phyloP scores from a whole-genome alignment of 169 alveolate species.

The Plasmodium adleri region DNA sequence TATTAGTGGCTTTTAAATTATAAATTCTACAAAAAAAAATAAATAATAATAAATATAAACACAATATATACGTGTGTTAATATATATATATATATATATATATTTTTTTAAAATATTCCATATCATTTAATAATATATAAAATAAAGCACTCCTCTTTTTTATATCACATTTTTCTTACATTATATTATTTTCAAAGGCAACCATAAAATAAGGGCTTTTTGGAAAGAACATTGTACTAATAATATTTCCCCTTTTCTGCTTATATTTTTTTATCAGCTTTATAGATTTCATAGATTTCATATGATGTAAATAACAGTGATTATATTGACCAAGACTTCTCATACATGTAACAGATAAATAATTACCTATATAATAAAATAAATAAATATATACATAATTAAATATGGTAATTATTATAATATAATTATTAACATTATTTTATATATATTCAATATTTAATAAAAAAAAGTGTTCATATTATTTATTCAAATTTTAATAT shows the following conservation, averaged over 20 bases:
- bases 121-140: neutral
- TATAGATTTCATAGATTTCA: constrained; percentile 71
- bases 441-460: neutral
- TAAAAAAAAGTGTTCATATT: neutral
- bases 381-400: neutral
- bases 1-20: constrained; percentile 38
- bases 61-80: neutral
- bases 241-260: constrained; percentile 69
- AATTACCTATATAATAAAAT: constrained; percentile 39
- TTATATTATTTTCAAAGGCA: constrained; percentile 71
- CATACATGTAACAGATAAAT: constrained; percentile 73
- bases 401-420: no score
- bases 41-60: neutral
- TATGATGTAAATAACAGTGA: constrained; percentile 60
- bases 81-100: neutral
- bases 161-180: constrained; percentile 25
- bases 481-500: no score
- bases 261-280: constrained; percentile 70
- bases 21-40: constrained; percentile 26
- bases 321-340: constrained; percentile 69
- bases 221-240: constrained; percentile 71
- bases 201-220: constrained; percentile 47
- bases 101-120: neutral
- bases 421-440: neutral
- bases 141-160: neutral